Percentiles rank a stretch among this genome's conserved stretches.
These are phyloP conservation scores for Salix viminalis DNA, from an alignment of 345 rosid species.

Conservation along the genomic window DNA sequence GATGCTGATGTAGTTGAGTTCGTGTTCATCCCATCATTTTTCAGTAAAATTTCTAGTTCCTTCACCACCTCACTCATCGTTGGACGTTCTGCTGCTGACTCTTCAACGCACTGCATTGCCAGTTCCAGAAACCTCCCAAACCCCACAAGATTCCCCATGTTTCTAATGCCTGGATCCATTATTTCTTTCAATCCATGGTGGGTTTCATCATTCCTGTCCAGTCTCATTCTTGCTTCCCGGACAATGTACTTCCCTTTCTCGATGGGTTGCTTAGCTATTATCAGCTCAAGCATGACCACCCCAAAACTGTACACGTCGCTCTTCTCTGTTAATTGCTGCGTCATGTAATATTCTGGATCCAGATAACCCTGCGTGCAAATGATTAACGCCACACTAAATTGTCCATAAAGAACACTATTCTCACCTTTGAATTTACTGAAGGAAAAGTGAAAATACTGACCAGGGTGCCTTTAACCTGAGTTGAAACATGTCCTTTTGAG, in stretches of 20 bases:
- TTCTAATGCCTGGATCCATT: slow-evolving; percentile 59
- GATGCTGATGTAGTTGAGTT: slow-evolving; percentile 83
- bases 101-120: slow-evolving; percentile 83
- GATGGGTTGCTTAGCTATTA: slow-evolving; percentile 78
- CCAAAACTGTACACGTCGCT: slow-evolving; percentile 95
- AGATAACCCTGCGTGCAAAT: slow-evolving; percentile 67
- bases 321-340: slow-evolving; percentile 87
- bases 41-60: slow-evolving; percentile 64
- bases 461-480: slow-evolving; percentile 98
- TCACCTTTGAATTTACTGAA: neutral
- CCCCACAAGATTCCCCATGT: slow-evolving; percentile 41
- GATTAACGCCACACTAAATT: neutral
- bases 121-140: slow-evolving; percentile 61
- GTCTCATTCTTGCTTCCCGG: slow-evolving; percentile 53
- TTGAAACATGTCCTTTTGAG: slow-evolving; percentile 92
- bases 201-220: slow-evolving; percentile 56
- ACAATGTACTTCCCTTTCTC: slow-evolving; percentile 89
- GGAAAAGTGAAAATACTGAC: slow-evolving; percentile 30
- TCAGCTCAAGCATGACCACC: slow-evolving; percentile 80
- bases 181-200: slow-evolving; percentile 60
- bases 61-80: slow-evolving; percentile 82
- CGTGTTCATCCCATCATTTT: slow-evolving; percentile 60
- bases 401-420: neutral
- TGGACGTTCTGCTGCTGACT: slow-evolving; percentile 77
- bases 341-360: slow-evolving; percentile 97